These are phyloP conservation scores for Annulohypoxylon moriforme DNA, from an alignment of 495 filamentous ascomycete genomes.

Conservation along the genomic window DNA sequence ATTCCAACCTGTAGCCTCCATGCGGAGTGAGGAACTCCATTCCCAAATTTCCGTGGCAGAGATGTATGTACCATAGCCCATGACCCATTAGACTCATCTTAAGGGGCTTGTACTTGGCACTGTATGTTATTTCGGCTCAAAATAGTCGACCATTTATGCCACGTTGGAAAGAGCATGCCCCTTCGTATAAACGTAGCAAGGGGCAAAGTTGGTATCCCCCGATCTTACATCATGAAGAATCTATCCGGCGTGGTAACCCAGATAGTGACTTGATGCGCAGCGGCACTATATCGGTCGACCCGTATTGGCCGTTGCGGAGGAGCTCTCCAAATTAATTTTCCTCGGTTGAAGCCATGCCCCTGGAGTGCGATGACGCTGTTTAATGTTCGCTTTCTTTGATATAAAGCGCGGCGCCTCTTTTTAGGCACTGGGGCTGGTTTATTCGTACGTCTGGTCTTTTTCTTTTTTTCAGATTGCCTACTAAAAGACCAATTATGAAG, in stretches of 20 bases:
- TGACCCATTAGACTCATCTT: not conserved
- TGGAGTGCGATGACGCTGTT: conserved; percentile 28
- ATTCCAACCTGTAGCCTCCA: conserved; percentile 22
- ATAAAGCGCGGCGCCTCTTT: conserved; percentile 28
- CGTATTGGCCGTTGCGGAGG: conserved; percentile 38
- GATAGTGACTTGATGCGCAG: conserved; percentile 15
- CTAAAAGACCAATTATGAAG: conserved; percentile 36
- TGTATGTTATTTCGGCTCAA: conserved; percentile 17
- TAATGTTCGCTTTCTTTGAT: conserved; percentile 7
- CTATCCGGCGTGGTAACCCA: conserved; percentile 13
- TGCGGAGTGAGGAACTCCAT: conserved; percentile 43
- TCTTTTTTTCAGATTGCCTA: not conserved
- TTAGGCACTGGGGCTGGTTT: conserved; percentile 18
- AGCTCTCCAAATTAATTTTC: conserved; percentile 41
- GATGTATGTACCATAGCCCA: not conserved
- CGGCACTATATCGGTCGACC: conserved; percentile 25
- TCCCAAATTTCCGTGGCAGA: conserved; percentile 24
- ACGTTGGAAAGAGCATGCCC: conserved; percentile 23
- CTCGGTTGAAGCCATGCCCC: conserved; percentile 38
- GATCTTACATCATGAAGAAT: conserved; percentile 36
- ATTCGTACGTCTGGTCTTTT: not conserved
- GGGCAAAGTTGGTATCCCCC: conserved; percentile 19
- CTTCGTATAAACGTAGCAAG: conserved; percentile 30
- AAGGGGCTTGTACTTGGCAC: conserved; percentile 15
- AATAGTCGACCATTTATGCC: conserved; percentile 30